Evolutionary conservation across 441 rosid species (phyloP), one percentile per base, ranked within the genome.

Genomic region (Populus trichocarpa): DNA sequence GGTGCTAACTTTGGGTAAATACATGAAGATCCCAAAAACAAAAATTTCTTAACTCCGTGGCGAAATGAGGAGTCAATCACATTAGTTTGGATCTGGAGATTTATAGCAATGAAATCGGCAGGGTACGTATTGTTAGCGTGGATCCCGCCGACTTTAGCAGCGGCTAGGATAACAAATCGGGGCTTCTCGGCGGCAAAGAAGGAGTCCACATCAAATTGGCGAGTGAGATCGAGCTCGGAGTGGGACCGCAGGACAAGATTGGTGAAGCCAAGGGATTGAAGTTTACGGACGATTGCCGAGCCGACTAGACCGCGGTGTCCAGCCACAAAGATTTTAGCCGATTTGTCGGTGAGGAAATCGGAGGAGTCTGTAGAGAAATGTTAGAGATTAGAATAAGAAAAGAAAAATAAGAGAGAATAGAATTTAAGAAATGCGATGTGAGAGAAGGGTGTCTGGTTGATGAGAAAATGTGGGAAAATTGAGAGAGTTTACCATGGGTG

Each of bases 111-210:
- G 87, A 96, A 96, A 80, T 96, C 97, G 12, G 98, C 99, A 0
- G 97, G 99, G 76, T 92, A 94, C 0, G 94, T 94, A 89, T 88
- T 92, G 81, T 96, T 96, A 46, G 99, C 99, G 69, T 96, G 97
- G 81, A 96, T 96, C 2, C 99, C 97, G 0, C 97, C 99, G 20
- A 94, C 98, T 85, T 96, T 96, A 1, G 97, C 97, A 1, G 99
- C 97, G 1, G 96, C 94, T 16, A 96, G 85, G 81, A 94, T 80
- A 38, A 92, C 97, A 64, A 84, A 88, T 18, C 67, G 79, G 0
- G 97, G 97, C 79, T 85, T 89, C 81, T 92, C 90, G 0, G 83
- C 53, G 10, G 92, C 81, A 61, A 96, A 93, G 87, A 96, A 92
- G 38, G 90, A 68, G 13, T 93, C 97, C 6, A 92, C 97, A 63